Evolutionary conservation across 2,329 filamentous ascomycete genomes (phyloP).

Genomic region (Botryotinia narcissicola): DNA sequence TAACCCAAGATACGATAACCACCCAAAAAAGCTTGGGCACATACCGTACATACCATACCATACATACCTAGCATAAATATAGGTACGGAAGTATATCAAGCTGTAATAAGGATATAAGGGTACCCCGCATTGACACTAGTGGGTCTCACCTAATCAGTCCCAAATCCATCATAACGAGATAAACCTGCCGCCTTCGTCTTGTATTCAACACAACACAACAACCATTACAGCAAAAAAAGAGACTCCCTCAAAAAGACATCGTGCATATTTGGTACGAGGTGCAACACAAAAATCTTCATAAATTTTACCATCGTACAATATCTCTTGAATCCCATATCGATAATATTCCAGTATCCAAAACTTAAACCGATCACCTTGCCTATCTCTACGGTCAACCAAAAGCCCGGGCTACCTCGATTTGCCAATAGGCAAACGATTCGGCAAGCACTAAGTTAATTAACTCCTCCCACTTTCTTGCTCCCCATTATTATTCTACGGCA

Average conservation of each 20-base stretch:
- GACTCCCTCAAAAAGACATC: background rate
- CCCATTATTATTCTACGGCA: background rate
- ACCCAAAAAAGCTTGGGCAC: background rate
- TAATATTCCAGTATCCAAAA: too few relatives aligned
- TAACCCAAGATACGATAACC: background rate
- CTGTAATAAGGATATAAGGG: background rate
- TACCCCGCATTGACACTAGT: conserved; percentile 10
- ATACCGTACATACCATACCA: background rate
- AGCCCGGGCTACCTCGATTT: conserved; percentile 1
- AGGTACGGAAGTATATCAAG: background rate
- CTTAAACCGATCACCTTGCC: background rate
- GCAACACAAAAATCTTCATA: background rate
- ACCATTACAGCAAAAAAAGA: background rate
- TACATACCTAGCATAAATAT: background rate
- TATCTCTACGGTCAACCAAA: background rate
- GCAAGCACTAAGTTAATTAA: background rate
- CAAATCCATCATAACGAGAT: background rate
- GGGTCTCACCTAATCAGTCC: conserved; percentile 1
- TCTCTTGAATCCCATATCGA: background rate
- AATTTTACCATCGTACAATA: background rate
- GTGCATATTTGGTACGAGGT: background rate
- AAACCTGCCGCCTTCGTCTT: background rate
- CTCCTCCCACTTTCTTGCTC: background rate
- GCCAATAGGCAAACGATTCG: conserved; percentile 3
- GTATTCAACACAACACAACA: background rate